Base-by-base conservation (phyloP, 23 red algal genomes). In the Porphyridium purpureum region DNA sequence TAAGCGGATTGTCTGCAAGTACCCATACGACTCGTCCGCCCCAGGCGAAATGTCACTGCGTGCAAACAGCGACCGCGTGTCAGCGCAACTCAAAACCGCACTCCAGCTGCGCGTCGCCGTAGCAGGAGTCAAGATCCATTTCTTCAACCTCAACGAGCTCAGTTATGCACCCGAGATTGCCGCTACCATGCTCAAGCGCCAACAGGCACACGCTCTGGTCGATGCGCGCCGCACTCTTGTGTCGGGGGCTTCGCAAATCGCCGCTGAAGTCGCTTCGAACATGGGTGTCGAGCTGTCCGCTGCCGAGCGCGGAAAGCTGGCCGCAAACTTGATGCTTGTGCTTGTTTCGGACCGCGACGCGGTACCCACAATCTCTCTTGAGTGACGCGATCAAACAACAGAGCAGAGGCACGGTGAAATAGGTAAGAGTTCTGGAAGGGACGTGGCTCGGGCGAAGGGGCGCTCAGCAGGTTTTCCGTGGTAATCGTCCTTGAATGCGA, bases 131-230 rank as follows among this genome's bases (percentile, higher is more conserved):
- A 40, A 52, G 2, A 60, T 81, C n/a, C 54, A 54, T 26, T 60
- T 40, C 22, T 81, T 81, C 40, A 41, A 33, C n/a, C 49, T 81
- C 24, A 81, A 81, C 50, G 75, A 81, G 47, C 47, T 81, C 5
- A 55, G 46, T 1, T 81, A 81, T 9, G 75, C 75, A 11, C 75
- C 75, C 29, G 75, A 81, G 54, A 81, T 81, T 60, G 75, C 75
- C 3, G 36, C 47, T 21, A 55, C 62, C 1, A 81, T 81, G 75
- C 62, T 81, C 23, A 68, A 63, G 53, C 51, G 75, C 19, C 75
- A 81, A 32, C 75, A 81, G 47, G 75, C 75, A 4, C 62, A 81
- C 21, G 75, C 75, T 21, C 42, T 81, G 3, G 55, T 81, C 31
- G 49, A 33, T 27, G 75, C 75, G 2, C 24, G 75, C 17, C 36